A percentile compares a stretch with the other conserved stretches of the same genome.
phyloP scores from a whole-genome alignment of 139 green algal genomes.

The Chlamydomonas sphaeroides region DNA sequence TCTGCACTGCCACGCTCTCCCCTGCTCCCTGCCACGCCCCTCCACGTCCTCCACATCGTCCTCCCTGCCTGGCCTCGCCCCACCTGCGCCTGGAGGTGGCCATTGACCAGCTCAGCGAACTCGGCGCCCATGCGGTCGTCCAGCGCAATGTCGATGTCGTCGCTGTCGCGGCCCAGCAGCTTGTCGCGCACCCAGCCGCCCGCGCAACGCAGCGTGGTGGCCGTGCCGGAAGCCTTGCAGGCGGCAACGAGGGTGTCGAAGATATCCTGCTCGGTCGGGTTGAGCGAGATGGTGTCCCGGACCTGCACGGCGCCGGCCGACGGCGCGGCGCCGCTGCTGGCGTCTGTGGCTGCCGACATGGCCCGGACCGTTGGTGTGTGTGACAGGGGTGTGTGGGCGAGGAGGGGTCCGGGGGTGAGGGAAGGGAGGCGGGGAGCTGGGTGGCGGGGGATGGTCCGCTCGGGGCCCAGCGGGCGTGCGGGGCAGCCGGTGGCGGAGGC shows the following conservation, averaged over 20 bases:
- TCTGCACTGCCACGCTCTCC: too few species aligned
- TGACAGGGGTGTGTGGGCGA: too few species aligned
- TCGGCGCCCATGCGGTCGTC: constrained; percentile 91
- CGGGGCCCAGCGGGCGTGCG: too few species aligned
- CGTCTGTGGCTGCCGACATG: too few species aligned
- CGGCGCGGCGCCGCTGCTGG: background rate
- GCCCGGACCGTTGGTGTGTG: too few species aligned
- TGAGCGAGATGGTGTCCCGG: constrained; percentile 68
- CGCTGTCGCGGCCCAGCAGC: constrained; percentile 82
- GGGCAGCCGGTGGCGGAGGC: too few species aligned
- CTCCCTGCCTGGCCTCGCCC: background rate
- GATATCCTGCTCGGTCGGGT: constrained; percentile 71
- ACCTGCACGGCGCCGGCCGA: background rate
- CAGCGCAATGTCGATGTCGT: constrained; percentile 98
- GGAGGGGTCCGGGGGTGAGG: too few species aligned
- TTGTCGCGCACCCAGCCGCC: constrained; percentile 99
- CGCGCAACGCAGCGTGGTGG: constrained; percentile 75
- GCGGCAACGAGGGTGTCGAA: constrained; percentile 83
- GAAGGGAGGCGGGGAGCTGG: background rate
- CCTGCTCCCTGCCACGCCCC: too few species aligned
- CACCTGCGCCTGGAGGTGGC: constrained; percentile 39
- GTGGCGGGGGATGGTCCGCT: too few species aligned
- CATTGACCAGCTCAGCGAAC: constrained; percentile 85
- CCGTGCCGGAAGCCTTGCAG: constrained; percentile 54
- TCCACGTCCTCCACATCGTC: too few species aligned